Evolutionary conservation across 148 eudicot species (phyloP).

Genomic region (Heliamphora exappendiculata): DNA sequence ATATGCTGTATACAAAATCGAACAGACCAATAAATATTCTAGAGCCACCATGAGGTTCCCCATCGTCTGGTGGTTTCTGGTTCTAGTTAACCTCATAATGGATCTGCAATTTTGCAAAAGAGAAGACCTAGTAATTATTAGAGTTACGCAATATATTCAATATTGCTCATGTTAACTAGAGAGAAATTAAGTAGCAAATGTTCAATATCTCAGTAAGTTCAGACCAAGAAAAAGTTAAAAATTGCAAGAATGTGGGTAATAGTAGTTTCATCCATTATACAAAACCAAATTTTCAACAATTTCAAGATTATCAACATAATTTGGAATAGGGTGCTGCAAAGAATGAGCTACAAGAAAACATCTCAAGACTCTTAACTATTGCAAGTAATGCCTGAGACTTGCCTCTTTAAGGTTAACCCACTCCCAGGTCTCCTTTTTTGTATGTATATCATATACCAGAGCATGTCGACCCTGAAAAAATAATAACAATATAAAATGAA

Average conservation of each 20-base stretch:
- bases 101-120: too few relatives aligned
- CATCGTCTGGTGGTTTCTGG: too few relatives aligned
- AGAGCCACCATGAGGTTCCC: too few relatives aligned
- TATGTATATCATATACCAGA: slow-evolving; percentile 61
- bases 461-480: slow-evolving; percentile 81
- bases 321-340: background rate
- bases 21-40: too few relatives aligned
- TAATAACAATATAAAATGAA: slow-evolving; percentile 14
- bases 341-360: background rate
- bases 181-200: background rate
- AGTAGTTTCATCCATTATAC: background rate
- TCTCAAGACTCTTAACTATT: background rate
- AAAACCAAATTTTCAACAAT: background rate
- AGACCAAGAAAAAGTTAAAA: background rate
- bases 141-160: background rate
- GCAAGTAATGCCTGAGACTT: slow-evolving; percentile 13
- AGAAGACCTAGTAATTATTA: background rate
- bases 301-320: background rate
- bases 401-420: slow-evolving; percentile 90
- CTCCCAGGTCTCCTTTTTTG: slow-evolving; percentile 73
- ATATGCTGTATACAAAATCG: too few relatives aligned
- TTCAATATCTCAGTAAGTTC: slow-evolving; percentile 2
- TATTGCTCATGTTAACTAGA: background rate
- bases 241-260: background rate
- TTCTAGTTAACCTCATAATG: too few relatives aligned